A percentile compares a stretch with the other conserved stretches of the same genome.
Evolutionary conservation across 2,329 filamentous ascomycete genomes (phyloP).

Genomic region (Epichloe sibirici): DNA sequence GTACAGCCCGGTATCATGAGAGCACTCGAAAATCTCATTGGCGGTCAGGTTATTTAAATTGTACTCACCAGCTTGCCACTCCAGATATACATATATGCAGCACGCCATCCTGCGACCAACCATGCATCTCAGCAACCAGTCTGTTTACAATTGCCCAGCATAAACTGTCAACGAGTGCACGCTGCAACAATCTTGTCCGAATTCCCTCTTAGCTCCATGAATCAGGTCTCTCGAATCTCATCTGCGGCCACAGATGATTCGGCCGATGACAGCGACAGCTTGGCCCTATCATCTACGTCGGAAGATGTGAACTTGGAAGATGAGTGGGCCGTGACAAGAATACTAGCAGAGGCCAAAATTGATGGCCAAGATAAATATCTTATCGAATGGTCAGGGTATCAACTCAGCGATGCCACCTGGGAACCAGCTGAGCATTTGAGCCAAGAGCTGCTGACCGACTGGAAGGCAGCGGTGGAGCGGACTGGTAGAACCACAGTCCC

Average conservation of each 20-base stretch:
- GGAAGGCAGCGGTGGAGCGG: conserved; percentile 29
- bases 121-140: background rate
- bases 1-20: background rate
- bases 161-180: background rate
- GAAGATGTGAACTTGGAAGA: conserved; percentile 21
- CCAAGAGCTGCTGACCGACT: conserved; percentile 25
- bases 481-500: conserved; percentile 19
- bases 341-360: conserved; percentile 34
- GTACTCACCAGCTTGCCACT: background rate
- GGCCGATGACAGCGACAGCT: conserved; percentile 12
- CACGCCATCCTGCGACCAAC: background rate
- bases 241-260: background rate
- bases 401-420: conserved; percentile 31
- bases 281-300: conserved; percentile 22
- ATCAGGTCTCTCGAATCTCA: background rate
- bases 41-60: background rate
- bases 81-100: background rate
- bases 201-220: background rate
- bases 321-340: conserved; percentile 37
- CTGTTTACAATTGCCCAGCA: background rate
- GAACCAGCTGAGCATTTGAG: conserved; percentile 35
- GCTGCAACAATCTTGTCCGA: background rate
- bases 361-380: conserved; percentile 19
- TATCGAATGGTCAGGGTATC: conserved; percentile 25
- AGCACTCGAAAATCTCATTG: background rate